A percentile compares a stretch with the other conserved stretches of the same genome.
These are phyloP conservation scores for Taxillus chinensis DNA, from an alignment of 164 flowering plant species.

Conservation along the genomic window DNA sequence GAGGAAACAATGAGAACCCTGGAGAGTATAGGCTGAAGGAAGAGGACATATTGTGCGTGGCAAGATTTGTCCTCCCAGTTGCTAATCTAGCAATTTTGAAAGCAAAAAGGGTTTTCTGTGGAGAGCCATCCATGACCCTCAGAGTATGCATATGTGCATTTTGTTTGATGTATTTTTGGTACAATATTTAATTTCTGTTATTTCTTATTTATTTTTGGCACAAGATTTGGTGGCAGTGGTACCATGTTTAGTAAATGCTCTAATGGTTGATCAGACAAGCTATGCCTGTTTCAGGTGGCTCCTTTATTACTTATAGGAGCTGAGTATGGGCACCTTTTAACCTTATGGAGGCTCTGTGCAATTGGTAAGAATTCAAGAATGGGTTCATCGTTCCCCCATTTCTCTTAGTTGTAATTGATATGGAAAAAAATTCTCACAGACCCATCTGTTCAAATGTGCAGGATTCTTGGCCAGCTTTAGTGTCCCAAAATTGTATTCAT, in stretches of 20 bases:
- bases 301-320: conserved; percentile 76
- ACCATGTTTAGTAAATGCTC: not conserved
- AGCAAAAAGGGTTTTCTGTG: conserved; percentile 63
- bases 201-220: not conserved
- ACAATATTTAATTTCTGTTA: not conserved
- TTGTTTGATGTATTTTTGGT: not conserved
- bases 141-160: conserved; percentile 23
- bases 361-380: conserved; percentile 33
- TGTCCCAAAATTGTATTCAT: conserved; percentile 63
- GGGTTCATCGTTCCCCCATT: not conserved
- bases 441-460: conserved; percentile 20
- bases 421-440: not conserved
- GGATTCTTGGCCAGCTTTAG: conserved; percentile 77
- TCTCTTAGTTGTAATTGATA: not conserved
- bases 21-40: conserved; percentile 46
- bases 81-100: conserved; percentile 60
- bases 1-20: conserved; percentile 24
- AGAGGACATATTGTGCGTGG: conserved; percentile 48
- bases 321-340: conserved; percentile 75
- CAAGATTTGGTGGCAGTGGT: not conserved
- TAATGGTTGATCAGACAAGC: not conserved
- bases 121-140: conserved; percentile 86
- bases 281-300: conserved; percentile 40
- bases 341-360: conserved; percentile 67
- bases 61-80: conserved; percentile 60